Percentiles rank a stretch among this genome's conserved stretches.
Evolutionary conservation across 176 grass and related monocot genomes (phyloP).

Genomic region (Musa beccarii): DNA sequence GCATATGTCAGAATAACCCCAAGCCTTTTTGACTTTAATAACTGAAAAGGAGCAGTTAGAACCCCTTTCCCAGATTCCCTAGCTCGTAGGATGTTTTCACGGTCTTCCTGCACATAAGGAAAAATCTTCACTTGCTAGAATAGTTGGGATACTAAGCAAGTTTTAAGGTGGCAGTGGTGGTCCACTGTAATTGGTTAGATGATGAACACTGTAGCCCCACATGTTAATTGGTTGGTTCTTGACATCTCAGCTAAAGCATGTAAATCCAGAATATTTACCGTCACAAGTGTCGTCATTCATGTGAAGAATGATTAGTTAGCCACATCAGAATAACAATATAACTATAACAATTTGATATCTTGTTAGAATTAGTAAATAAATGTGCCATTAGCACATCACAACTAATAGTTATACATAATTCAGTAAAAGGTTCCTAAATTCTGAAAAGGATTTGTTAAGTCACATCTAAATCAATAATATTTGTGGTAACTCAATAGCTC

Average conservation of each 20-base stretch:
- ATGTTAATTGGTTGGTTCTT: background rate
- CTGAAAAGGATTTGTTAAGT: background rate
- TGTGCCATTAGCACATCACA: background rate
- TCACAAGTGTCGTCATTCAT: background rate
- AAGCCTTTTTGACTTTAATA: constrained; percentile 80
- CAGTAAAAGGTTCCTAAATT: background rate
- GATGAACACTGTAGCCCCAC: background rate
- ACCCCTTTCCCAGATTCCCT: constrained; percentile 88
- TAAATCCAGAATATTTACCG: background rate
- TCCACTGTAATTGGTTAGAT: background rate
- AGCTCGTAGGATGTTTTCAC: constrained; percentile 74
- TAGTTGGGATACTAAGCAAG: background rate
- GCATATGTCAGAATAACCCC: constrained; percentile 88
- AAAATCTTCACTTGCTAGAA: background rate
- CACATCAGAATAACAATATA: background rate
- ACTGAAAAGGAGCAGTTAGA: constrained; percentile 72
- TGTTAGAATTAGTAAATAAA: background rate
- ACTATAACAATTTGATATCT: background rate
- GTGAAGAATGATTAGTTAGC: background rate
- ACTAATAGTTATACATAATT: background rate
- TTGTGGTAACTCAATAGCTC: too few species aligned
- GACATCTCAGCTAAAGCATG: background rate
- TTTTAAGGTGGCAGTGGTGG: too few species aligned
- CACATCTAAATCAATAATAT: too few species aligned
- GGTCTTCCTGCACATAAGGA: constrained; percentile 55